Conservation (phyloP, 2,329 filamentous ascomycete genomes). For the Didymella segeticola region DNA sequence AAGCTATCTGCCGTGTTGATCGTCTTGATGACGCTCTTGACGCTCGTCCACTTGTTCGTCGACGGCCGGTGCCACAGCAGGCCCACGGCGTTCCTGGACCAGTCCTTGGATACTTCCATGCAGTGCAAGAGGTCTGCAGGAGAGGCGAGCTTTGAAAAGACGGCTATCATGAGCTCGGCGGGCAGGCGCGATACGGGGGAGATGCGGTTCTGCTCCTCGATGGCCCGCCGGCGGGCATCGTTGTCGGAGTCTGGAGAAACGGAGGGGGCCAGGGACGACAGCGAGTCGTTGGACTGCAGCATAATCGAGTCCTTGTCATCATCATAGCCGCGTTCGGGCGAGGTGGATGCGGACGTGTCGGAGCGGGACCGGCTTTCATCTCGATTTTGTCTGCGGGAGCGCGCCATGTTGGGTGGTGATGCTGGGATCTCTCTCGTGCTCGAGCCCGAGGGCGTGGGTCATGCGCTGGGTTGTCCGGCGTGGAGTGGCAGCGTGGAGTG, state of each 20-base stretch:
- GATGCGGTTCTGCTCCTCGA: slow-evolving; percentile 70
- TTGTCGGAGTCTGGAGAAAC: slow-evolving; percentile 78
- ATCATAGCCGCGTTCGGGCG: slow-evolving; percentile 77
- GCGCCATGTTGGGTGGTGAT: slow-evolving; percentile 33
- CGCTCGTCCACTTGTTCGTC: slow-evolving; percentile 84
- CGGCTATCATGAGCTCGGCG: slow-evolving; percentile 91
- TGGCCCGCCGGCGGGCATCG: slow-evolving; percentile 63
- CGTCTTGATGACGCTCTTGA: slow-evolving; percentile 80
- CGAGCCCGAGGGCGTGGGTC: neutral
- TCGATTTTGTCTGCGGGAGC: slow-evolving; percentile 42
- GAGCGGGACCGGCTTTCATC: slow-evolving; percentile 47
- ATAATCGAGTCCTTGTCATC: slow-evolving; percentile 95
- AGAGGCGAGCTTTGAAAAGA: slow-evolving; percentile 83
- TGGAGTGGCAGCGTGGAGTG: neutral
- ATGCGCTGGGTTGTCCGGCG: neutral
- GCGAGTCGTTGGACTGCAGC: slow-evolving; percentile 82
- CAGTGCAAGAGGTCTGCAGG: slow-evolving; percentile 81
- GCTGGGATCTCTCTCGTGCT: neutral
- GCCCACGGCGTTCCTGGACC: slow-evolving; percentile 91
- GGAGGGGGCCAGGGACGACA: slow-evolving; percentile 86
- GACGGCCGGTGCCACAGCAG: slow-evolving; percentile 93
- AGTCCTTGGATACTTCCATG: slow-evolving; percentile 93
- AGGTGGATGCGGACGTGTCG: slow-evolving; percentile 72
- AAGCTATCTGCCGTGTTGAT: slow-evolving; percentile 75
- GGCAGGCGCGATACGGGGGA: slow-evolving; percentile 86